A percentile compares a stretch with the other conserved stretches of the same genome.
These are phyloP conservation scores for Violaceomyces palustris DNA, from an alignment of 1,284 basidiomycete genomes.

Conservation along the genomic window DNA sequence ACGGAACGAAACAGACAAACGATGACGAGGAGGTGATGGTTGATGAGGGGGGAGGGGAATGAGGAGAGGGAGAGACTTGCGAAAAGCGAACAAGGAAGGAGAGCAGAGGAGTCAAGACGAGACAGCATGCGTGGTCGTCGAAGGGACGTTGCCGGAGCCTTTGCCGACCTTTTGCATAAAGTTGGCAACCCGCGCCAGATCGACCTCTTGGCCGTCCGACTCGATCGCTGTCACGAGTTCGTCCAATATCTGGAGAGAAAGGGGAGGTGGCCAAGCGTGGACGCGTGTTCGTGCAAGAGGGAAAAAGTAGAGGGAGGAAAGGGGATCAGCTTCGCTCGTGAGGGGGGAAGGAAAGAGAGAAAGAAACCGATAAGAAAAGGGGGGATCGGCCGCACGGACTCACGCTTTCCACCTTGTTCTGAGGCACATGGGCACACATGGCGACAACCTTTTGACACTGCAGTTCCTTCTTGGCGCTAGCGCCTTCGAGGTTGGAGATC, in stretches of 20 bases:
- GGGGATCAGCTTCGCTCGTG: too few relatives aligned
- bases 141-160: too few relatives aligned
- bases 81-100: too few relatives aligned
- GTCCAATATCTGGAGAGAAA: conserved; percentile 71
- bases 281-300: too few relatives aligned
- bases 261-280: too few relatives aligned
- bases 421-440: conserved; percentile 77
- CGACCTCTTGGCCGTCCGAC: conserved; percentile 72
- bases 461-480: conserved; percentile 70
- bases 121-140: too few relatives aligned
- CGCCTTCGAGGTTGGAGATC: conserved; percentile 72
- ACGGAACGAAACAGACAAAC: too few relatives aligned
- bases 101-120: too few relatives aligned
- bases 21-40: too few relatives aligned
- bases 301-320: too few relatives aligned
- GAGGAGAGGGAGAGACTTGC: too few relatives aligned
- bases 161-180: conserved; percentile 64
- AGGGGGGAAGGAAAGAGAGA: not conserved
- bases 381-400: conserved; percentile 52
- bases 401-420: conserved; percentile 83
- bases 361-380: conserved; percentile 5
- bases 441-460: conserved; percentile 87
- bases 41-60: too few relatives aligned
- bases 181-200: conserved; percentile 76
- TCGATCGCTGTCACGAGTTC: conserved; percentile 82